Evolutionary conservation across 495 filamentous ascomycete species (phyloP).

Genomic region (Trichoderma asperelloides): DNA sequence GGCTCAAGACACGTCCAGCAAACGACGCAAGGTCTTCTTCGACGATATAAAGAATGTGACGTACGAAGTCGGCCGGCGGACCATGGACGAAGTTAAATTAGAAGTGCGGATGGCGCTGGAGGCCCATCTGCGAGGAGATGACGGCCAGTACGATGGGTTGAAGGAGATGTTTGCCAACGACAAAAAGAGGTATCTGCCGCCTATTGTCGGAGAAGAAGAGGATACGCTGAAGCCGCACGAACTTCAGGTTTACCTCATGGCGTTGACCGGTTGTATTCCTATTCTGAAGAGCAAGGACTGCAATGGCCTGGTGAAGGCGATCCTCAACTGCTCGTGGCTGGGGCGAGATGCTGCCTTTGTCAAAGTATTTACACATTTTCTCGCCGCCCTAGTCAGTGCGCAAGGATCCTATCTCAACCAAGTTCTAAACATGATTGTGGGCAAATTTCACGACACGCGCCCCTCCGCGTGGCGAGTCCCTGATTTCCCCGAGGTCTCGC

Average conservation of each 20-base stretch:
- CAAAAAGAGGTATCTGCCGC: conserved; percentile 23
- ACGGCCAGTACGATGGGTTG: conserved; percentile 61
- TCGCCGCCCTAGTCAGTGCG: conserved; percentile 71
- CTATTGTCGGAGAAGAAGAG: conserved; percentile 26
- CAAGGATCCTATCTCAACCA: conserved; percentile 48
- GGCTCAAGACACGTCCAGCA: conserved; percentile 46
- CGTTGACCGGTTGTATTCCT: conserved; percentile 64
- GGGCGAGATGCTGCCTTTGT: conserved; percentile 75
- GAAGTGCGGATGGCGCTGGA: conserved; percentile 70
- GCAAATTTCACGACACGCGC: conserved; percentile 52
- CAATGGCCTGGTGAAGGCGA: conserved; percentile 60
- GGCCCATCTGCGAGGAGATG: conserved; percentile 54
- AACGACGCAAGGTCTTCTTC: conserved; percentile 59
- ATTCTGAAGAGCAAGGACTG: conserved; percentile 60
- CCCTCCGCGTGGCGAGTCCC: conserved; percentile 46
- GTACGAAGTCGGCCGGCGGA: conserved; percentile 38
- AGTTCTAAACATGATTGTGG: conserved; percentile 71
- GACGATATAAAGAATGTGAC: conserved; percentile 61
- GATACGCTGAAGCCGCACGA: conserved; percentile 34
- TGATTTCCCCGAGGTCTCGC: conserved; percentile 48
- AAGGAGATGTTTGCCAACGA: conserved; percentile 54
- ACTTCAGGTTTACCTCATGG: conserved; percentile 65
- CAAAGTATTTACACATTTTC: conserved; percentile 66
- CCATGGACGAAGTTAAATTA: conserved; percentile 50
- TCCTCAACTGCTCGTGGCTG: conserved; percentile 74